Evolutionary conservation across 1,284 basidiomycete species (phyloP).

Genomic region (Sporisorium reilianum): DNA sequence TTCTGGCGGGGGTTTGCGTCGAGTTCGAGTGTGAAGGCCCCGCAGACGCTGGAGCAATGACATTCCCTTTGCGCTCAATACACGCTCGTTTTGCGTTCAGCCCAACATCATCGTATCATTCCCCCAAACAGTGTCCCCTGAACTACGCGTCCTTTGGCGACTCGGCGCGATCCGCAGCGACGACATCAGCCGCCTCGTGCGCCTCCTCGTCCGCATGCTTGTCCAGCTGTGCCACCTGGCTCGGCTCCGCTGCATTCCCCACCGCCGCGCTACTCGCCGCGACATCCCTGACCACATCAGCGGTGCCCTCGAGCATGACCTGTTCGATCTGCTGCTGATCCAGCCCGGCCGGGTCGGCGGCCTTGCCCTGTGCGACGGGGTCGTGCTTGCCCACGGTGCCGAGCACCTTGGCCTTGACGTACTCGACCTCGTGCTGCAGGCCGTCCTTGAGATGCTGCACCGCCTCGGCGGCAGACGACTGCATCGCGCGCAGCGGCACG

Average conservation of each 20-base stretch:
- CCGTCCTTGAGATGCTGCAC: constrained; percentile 31
- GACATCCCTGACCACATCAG: constrained; percentile 9
- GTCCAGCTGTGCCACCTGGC: constrained; percentile 16
- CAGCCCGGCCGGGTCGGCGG: constrained; percentile 45
- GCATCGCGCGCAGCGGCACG: constrained; percentile 34
- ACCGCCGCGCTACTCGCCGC: background rate
- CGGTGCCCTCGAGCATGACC: constrained; percentile 58
- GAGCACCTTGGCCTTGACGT: constrained; percentile 30
- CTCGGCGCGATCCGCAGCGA: constrained; percentile 29
- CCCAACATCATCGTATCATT: background rate
- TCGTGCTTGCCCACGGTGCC: too few relatives aligned
- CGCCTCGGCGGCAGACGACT: constrained; percentile 32
- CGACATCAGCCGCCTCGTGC: constrained; percentile 42
- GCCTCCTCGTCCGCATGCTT: constrained; percentile 49
- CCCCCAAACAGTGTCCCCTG: too few relatives aligned
- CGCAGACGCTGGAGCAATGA: constrained; percentile 1
- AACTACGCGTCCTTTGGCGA: constrained; percentile 5
- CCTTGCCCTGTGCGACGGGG: constrained; percentile 24
- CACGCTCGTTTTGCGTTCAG: background rate
- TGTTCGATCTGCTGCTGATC: constrained; percentile 58
- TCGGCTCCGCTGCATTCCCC: constrained; percentile 16
- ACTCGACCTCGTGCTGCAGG: constrained; percentile 33
- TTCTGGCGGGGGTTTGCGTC: constrained; percentile 44
- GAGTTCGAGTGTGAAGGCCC: too few relatives aligned
- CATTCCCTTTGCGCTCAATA: background rate